Base-by-base conservation (phyloP, 1,284 basidiomycete species). In the Rhodotorula glutinis region DNA sequence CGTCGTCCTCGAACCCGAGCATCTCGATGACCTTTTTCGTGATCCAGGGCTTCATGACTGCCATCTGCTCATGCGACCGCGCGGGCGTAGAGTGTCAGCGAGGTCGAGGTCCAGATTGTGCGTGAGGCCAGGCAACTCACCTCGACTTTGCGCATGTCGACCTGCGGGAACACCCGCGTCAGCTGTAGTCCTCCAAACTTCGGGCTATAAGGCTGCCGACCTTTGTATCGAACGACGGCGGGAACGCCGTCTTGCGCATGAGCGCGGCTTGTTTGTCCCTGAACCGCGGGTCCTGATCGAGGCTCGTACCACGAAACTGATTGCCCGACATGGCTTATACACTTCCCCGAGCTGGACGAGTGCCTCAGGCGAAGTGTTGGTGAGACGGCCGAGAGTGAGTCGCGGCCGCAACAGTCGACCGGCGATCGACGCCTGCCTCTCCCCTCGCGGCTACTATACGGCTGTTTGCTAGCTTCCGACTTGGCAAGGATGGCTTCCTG, bases 1-100 rank as follows among this genome's bases (percentile, higher is more conserved):
- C 89, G 76, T 98, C 95, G 78, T 98, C 95, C 77, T 98, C 95
- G 59, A 98, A 87, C 9, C 92, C 92, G 47, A 95, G 86, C 29
- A 97, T 84, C 74, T 93, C 89, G 8, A 89, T 86, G 63, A 96
- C 87, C 77, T 91, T 91, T 80, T 91, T 91, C 8, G 91, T 88
- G 66, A 97, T 88, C 95, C 95, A 98, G 4, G 92, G 91, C 63
- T 90, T 83, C 76, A 97, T 89, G 73, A 94, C 90, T 41, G 84
- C 83, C 69, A 92, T 77, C 78, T 96, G 95, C 97, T 93, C 60
- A 97, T 92, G n/a, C n/a, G n/a, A n/a, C n/a, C n/a, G n/a, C n/a
- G n/a, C n/a, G n/a, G n/a, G n/a, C n/a, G n/a, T n/a, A n/a, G n/a
- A n/a, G n/a, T n/a, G 88, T 91, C 61, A 51, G 60, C 57, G 16